A percentile compares a stretch with the other conserved stretches of the same genome.
phyloP scores from a whole-genome alignment of 192 early-diverging fungal species.

The Podila verticillata region DNA sequence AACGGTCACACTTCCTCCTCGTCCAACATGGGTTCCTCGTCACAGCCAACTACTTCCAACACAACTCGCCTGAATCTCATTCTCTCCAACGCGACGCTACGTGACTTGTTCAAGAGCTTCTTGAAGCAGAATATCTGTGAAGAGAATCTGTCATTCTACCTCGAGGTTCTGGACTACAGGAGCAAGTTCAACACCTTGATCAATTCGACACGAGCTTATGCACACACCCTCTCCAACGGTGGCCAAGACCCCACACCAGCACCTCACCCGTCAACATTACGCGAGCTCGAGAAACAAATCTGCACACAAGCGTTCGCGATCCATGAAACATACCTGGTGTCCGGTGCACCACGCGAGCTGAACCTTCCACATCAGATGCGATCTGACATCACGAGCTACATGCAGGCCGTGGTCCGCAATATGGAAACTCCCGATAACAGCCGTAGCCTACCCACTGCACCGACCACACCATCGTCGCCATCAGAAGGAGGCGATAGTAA shows the following conservation, averaged over 20 bases:
- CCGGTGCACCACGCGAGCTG: slow-evolving; percentile 56
- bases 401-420: slow-evolving; percentile 56
- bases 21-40: slow-evolving; percentile 8
- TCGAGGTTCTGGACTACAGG: slow-evolving; percentile 67
- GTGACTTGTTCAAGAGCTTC: slow-evolving; percentile 70
- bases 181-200: slow-evolving; percentile 31
- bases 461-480: slow-evolving; percentile 20
- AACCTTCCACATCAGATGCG: slow-evolving; percentile 63
- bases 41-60: slow-evolving; percentile 53
- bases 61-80: slow-evolving; percentile 65
- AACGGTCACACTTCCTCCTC: background rate
- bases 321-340: slow-evolving; percentile 59
- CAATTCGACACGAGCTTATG: slow-evolving; percentile 23
- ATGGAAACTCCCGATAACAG: slow-evolving; percentile 32
- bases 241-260: slow-evolving; percentile 32
- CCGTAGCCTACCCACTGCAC: slow-evolving; percentile 29
- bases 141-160: slow-evolving; percentile 76
- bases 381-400: slow-evolving; percentile 58
- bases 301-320: slow-evolving; percentile 62
- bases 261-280: slow-evolving; percentile 41
- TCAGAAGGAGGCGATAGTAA: background rate
- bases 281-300: slow-evolving; percentile 46
- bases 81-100: slow-evolving; percentile 60
- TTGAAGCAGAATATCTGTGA: slow-evolving; percentile 74
- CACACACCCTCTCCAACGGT: slow-evolving; percentile 1